Conservation (phyloP, 169 alveolate species). For the Plasmodium gaboni region DNA sequence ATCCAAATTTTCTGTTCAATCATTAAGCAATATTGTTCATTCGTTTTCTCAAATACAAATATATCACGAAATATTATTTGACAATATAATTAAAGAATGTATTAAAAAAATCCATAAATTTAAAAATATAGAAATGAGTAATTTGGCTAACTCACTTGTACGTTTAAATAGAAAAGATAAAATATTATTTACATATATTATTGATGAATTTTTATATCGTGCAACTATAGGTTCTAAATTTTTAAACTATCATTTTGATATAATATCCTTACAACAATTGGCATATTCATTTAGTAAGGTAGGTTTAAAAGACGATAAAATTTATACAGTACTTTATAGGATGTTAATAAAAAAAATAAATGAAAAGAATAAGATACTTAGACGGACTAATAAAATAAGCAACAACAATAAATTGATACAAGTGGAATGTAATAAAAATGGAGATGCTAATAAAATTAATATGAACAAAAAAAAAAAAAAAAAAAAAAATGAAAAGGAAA, state of each 20-base stretch:
- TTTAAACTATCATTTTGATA: slow-evolving; percentile 33
- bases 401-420: not conserved
- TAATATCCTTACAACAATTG: slow-evolving; percentile 53
- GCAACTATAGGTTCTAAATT: slow-evolving; percentile 67
- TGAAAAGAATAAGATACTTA: not conserved
- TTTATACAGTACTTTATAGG: slow-evolving; percentile 23
- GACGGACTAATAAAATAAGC: not conserved
- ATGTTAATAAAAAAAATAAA: slow-evolving; percentile 22
- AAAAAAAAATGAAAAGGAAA: not conserved
- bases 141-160: slow-evolving; percentile 59
- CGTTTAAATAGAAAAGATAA: slow-evolving; percentile 56
- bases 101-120: slow-evolving; percentile 50
- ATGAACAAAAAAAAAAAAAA: not conserved
- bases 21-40: slow-evolving; percentile 61
- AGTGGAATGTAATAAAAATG: not conserved
- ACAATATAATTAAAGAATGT: slow-evolving; percentile 20
- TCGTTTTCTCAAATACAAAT: slow-evolving; percentile 60
- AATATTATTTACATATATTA: slow-evolving; percentile 46
- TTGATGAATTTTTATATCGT: slow-evolving; percentile 69
- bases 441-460: not conserved
- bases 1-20: slow-evolving; percentile 34
- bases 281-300: slow-evolving; percentile 71
- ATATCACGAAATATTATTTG: slow-evolving; percentile 24
- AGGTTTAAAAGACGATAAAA: slow-evolving; percentile 51
- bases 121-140: slow-evolving; percentile 68